A percentile compares a stretch with the other conserved stretches of the same genome.
Conservation (phyloP, 768 basidiomycete species). For the Cyclocybe aegerita region DNA sequence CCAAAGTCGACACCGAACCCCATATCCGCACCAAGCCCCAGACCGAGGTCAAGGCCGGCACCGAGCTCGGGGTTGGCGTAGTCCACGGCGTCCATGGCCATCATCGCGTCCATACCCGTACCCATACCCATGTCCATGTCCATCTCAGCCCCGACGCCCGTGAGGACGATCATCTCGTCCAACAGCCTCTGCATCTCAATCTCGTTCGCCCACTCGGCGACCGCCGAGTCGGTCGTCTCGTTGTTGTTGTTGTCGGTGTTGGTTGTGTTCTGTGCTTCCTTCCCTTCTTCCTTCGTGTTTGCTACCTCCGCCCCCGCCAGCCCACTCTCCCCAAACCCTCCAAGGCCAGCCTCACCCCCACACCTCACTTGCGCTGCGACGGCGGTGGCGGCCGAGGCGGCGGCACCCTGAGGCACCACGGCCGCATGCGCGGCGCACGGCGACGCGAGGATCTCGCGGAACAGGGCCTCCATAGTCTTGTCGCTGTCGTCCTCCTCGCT, state of each 20-base stretch:
- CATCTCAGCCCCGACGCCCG: conserved; percentile 8
- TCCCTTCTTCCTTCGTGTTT: conserved; percentile 9
- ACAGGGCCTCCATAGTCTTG: conserved; percentile 67
- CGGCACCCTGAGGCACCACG: conserved; percentile 15
- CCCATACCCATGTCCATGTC: conserved; percentile 5
- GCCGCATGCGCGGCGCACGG: conserved; percentile 29
- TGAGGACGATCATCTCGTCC: too few relatives aligned
- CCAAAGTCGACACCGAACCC: conserved; percentile 1
- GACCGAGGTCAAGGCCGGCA: conserved; percentile 2
- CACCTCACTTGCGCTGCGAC: conserved; percentile 19
- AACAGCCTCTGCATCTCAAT: conserved; percentile 47
- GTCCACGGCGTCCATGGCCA: conserved; percentile 3
- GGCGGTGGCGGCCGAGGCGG: conserved; percentile 12
- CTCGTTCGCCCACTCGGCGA: conserved; percentile 38
- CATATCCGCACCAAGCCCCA: conserved; percentile 7
- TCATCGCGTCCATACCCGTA: conserved; percentile 8
- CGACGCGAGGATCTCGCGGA: conserved; percentile 68
- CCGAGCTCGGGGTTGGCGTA: neutral
- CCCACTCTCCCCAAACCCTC: conserved; percentile 6
- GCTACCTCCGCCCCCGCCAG: conserved; percentile 13
- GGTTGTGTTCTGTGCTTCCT: conserved; percentile 16
- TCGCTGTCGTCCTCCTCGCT: conserved; percentile 49
- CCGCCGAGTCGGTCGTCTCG: conserved; percentile 21
- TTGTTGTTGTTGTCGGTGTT: conserved; percentile 12
- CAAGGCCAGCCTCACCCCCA: too few relatives aligned